These are phyloP conservation scores for Astragalus membranaceus DNA, from an alignment of 306 rosid species.

Conservation along the genomic window DNA sequence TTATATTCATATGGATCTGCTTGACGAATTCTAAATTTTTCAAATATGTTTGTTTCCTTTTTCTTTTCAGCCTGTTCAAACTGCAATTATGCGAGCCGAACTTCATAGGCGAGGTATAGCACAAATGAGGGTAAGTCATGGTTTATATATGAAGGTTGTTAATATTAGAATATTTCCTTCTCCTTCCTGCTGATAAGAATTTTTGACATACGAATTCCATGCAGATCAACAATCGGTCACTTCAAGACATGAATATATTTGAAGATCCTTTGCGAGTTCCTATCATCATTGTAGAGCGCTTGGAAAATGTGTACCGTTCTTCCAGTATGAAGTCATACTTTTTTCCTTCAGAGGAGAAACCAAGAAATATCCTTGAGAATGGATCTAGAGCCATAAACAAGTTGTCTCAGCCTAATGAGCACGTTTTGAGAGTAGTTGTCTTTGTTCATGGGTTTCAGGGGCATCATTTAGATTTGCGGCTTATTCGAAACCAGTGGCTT, in stretches of 20 bases:
- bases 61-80: slow-evolving; percentile 63
- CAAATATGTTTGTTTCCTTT: not conserved
- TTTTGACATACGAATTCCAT: slow-evolving; percentile 17
- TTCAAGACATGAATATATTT: slow-evolving; percentile 79
- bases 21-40: not conserved
- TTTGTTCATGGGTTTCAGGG: slow-evolving; percentile 99
- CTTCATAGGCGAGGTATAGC: slow-evolving; percentile 84
- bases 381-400: slow-evolving; percentile 39
- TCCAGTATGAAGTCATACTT: slow-evolving; percentile 54
- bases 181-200: not conserved
- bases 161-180: slow-evolving; percentile 5
- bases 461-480: slow-evolving; percentile 90
- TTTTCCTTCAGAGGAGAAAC: slow-evolving; percentile 39
- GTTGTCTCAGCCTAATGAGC: slow-evolving; percentile 36
- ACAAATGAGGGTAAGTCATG: slow-evolving; percentile 68
- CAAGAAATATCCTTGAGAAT: slow-evolving; percentile 27
- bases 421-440: slow-evolving; percentile 66
- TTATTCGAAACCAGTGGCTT: slow-evolving; percentile 92
- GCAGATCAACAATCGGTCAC: slow-evolving; percentile 80
- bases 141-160: not conserved
- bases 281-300: slow-evolving; percentile 66
- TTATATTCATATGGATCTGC: not conserved
- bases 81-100: slow-evolving; percentile 73
- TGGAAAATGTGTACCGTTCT: slow-evolving; percentile 45
- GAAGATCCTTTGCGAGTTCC: slow-evolving; percentile 70